phyloP scores from a whole-genome alignment of 768 basidiomycete species.

The Lactarius deliciosus region DNA sequence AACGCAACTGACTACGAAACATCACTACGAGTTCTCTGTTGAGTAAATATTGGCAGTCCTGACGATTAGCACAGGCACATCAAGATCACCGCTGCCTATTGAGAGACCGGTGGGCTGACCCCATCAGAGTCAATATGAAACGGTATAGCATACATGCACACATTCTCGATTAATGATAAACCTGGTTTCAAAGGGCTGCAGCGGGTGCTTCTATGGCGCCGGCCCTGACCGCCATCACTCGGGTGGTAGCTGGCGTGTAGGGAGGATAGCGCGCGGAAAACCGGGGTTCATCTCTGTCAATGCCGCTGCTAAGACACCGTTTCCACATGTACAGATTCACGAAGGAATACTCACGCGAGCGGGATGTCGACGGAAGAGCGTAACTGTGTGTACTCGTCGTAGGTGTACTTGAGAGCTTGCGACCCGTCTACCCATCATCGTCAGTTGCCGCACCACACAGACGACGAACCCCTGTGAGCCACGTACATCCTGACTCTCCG shows the following conservation, averaged over 20 bases:
- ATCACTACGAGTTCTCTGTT: not conserved
- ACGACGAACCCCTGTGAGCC: not conserved
- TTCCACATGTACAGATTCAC: not conserved
- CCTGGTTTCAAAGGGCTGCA: not conserved
- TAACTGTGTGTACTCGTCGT: slow-evolving; percentile 49
- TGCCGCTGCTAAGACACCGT: not conserved
- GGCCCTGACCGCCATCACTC: not conserved
- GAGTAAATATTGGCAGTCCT: not conserved
- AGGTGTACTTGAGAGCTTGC: slow-evolving; percentile 33
- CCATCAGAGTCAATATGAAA: not conserved
- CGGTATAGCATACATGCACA: not conserved
- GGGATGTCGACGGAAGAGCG: slow-evolving; percentile 55
- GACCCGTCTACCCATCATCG: slow-evolving; percentile 31
- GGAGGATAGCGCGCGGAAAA: slow-evolving; percentile 61
- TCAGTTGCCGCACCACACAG: not conserved
- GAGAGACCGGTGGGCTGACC: not conserved
- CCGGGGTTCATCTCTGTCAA: slow-evolving; percentile 48
- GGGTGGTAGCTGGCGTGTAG: slow-evolving; percentile 43
- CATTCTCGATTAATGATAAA: not conserved
- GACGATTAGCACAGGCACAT: not conserved
- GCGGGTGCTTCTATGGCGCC: slow-evolving; percentile 11
- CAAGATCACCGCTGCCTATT: not conserved
- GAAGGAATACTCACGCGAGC: slow-evolving; percentile 45
- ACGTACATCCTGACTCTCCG: slow-evolving; percentile 37
- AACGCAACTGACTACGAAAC: not conserved